Evolutionary conservation across 768 basidiomycete genomes (phyloP), one percentile per base, ranked within the genome.

Genomic region (Chlorophyllum brunneum): DNA sequence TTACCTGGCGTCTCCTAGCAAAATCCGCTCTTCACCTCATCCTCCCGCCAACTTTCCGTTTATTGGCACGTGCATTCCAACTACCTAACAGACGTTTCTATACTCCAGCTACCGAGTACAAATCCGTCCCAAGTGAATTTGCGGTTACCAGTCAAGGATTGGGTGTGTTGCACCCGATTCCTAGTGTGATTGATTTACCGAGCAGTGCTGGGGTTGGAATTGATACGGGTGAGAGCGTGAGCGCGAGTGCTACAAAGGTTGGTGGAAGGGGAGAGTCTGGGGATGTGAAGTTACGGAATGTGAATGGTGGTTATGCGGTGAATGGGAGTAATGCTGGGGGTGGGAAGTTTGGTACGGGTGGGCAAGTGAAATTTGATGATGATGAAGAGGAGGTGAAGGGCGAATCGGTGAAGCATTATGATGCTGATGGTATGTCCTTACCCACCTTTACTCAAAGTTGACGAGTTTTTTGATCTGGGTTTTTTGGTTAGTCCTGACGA

Each of bases 71-170:
- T 24, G 73, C 81, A 33, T 78, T 91, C 61, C 73, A 73, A 6
- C 79, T 98, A 3, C 95, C 95, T 0, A 82, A 84, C 55, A 79
- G 95, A 8, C 77, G 92, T 13, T 92, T 92, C 69, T 97, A 98
- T 65, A 88, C 85, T 4, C 87, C 92, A 24, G 91, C 94, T 26
- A 93, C 92, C 60, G 93, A 94, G 59, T 97, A 97, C 66, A 77
- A 75, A 26, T 76, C 67, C 23, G 81, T 89, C 1, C 86, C 86
- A 0, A 70, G 78, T 29, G 81, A 85, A 55, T 74, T 76, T 58
- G 68, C 68, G 11, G 56, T 63, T 20, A 63, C 56, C 7, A 60
- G 56, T n/a, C 70, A 68, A 18, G 69, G 74, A 5, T 66, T 68
- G 38, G 74, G 67, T 52, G 77, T 74, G 1, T 67, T 94, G 40